Evolutionary conservation across 1,139 yeast genomes (phyloP).

Genomic region (Pichia terricola): DNA sequence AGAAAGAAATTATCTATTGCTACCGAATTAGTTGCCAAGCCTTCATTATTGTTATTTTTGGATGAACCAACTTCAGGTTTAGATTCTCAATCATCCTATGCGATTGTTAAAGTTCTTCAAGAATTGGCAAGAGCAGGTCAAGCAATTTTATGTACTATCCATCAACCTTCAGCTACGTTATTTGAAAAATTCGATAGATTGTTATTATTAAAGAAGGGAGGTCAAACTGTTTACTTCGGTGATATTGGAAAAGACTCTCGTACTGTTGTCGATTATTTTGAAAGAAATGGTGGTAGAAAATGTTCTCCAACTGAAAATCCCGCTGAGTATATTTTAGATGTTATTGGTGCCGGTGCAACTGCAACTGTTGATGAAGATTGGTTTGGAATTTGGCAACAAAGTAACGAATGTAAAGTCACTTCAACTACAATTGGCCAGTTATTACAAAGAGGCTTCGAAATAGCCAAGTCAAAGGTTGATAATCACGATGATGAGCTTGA

Average conservation of each 20-base stretch:
- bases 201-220: conserved; percentile 35
- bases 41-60: conserved; percentile 36
- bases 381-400: conserved; percentile 33
- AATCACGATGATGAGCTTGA: conserved; percentile 22
- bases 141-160: conserved; percentile 44
- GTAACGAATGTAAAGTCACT: conserved; percentile 6
- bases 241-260: conserved; percentile 43
- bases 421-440: conserved; percentile 19
- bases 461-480: conserved; percentile 15
- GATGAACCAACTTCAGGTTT: conserved; percentile 47
- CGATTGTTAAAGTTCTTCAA: conserved; percentile 35
- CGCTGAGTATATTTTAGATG: conserved; percentile 44
- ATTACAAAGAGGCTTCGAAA: conserved; percentile 18
- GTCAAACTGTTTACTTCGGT: conserved; percentile 51
- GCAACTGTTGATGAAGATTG: conserved; percentile 35
- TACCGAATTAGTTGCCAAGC: conserved; percentile 42
- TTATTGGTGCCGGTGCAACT: conserved; percentile 51
- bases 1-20: conserved; percentile 30
- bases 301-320: conserved; percentile 42
- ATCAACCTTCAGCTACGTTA: conserved; percentile 48
- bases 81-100: conserved; percentile 44
- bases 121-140: conserved; percentile 39
- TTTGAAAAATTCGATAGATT: conserved; percentile 39
- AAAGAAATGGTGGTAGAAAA: conserved; percentile 39
- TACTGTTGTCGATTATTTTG: conserved; percentile 40